Evolutionary conservation across 805 yeast genomes (phyloP).

Genomic region (Barnettozyma sp.): DNA sequence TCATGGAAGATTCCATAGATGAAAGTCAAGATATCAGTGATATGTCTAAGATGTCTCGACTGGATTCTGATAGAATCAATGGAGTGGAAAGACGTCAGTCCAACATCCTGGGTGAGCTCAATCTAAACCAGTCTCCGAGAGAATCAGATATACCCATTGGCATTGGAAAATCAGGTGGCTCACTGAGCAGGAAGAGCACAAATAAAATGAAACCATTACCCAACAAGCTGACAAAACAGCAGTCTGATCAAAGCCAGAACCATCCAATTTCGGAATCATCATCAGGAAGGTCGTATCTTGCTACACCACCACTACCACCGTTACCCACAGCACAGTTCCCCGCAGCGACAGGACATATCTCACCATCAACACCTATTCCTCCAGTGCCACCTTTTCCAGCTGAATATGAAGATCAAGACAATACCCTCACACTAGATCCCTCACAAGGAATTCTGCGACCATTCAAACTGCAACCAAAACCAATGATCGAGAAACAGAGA

Average conservation of each 20-base stretch:
- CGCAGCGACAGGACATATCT: neutral
- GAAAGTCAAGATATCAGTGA: slow-evolving; percentile 15
- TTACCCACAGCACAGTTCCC: too few relatives aligned
- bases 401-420: too few relatives aligned
- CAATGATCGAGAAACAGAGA: slow-evolving; percentile 2
- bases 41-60: slow-evolving; percentile 15
- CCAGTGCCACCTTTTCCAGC: neutral
- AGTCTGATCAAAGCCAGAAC: too few relatives aligned
- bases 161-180: neutral
- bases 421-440: too few relatives aligned
- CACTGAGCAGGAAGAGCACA: slow-evolving; percentile 4
- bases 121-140: slow-evolving; percentile 2
- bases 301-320: too few relatives aligned
- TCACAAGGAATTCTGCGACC: too few relatives aligned
- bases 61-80: slow-evolving; percentile 15
- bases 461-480: slow-evolving; percentile 1
- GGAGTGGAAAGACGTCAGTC: neutral
- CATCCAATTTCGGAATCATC: too few relatives aligned
- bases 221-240: neutral
- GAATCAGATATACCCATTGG: neutral
- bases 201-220: neutral
- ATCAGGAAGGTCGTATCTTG: too few relatives aligned
- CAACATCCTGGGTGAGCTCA: slow-evolving; percentile 13
- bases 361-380: slow-evolving; percentile 3
- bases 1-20: slow-evolving; percentile 20